Conservation (phyloP, 1,284 basidiomycete species). For the Cryptococcus maquisensis region DNA sequence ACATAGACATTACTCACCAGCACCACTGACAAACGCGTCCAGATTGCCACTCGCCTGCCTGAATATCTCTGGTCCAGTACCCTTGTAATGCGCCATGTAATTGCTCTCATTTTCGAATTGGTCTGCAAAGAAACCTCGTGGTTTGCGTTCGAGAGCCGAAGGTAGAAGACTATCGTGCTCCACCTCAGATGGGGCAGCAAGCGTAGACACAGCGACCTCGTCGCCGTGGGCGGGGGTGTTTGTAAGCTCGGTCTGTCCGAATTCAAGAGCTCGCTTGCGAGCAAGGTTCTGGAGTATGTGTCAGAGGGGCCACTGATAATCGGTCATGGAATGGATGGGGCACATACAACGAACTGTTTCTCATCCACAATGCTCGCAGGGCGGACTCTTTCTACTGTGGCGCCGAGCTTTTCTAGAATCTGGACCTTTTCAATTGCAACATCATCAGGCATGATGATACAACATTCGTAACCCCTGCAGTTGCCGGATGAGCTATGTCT, state of each 20-base stretch:
- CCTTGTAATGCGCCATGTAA: constrained; percentile 79
- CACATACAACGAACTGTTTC: constrained; percentile 69
- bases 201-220: constrained; percentile 55
- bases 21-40: constrained; percentile 89
- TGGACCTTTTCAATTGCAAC: constrained; percentile 85
- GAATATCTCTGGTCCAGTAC: constrained; percentile 95
- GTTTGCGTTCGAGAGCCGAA: constrained; percentile 23
- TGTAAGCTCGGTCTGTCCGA: constrained; percentile 56
- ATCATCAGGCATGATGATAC: constrained; percentile 89
- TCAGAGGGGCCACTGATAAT: neutral
- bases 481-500: neutral
- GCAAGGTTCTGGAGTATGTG: constrained; percentile 66
- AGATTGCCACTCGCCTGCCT: constrained; percentile 78
- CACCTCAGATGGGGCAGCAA: constrained; percentile 53
- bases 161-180: constrained; percentile 6
- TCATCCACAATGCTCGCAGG: constrained; percentile 90
- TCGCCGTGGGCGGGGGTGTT: constrained; percentile 23
- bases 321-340: neutral
- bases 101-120: constrained; percentile 95
- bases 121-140: constrained; percentile 68
- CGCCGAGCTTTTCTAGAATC: constrained; percentile 77
- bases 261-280: constrained; percentile 66
- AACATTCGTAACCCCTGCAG: constrained; percentile 53
- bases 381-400: constrained; percentile 75
- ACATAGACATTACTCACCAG: constrained; percentile 54